Conservation (phyloP, 2,329 filamentous ascomycete species). For the Periconia sp. region DNA sequence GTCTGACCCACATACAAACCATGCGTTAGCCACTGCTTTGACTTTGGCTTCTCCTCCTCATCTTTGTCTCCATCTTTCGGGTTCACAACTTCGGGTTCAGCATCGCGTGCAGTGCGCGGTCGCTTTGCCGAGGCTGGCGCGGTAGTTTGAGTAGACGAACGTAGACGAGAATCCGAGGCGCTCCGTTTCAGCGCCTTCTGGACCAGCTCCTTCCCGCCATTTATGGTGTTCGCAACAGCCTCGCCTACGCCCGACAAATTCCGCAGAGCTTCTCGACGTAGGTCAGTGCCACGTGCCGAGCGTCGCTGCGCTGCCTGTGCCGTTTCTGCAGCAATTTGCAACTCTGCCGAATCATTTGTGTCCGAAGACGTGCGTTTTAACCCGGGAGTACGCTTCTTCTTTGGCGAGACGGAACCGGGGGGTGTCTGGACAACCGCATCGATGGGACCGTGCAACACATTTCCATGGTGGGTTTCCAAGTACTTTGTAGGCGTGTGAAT, state of each 20-base stretch:
- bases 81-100: constrained; percentile 13
- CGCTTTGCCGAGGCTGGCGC: constrained; percentile 23
- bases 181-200: constrained; percentile 30
- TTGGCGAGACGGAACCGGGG: constrained; percentile 14
- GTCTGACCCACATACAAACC: constrained; percentile 86
- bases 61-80: constrained; percentile 14
- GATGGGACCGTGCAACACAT: constrained; percentile 35
- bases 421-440: constrained; percentile 11
- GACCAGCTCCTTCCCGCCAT: constrained; percentile 41
- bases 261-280: constrained; percentile 35
- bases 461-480: constrained; percentile 41
- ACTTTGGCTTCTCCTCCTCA: constrained; percentile 39
- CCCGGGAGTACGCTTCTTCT: constrained; percentile 22
- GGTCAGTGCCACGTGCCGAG: constrained; percentile 34
- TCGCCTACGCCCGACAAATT: constrained; percentile 34
- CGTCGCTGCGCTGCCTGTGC: constrained; percentile 37
- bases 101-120: constrained; percentile 16
- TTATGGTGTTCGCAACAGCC: constrained; percentile 30
- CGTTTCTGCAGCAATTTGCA: constrained; percentile 34
- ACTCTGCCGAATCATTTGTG: constrained; percentile 26
- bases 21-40: constrained; percentile 78
- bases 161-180: constrained; percentile 26
- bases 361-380: constrained; percentile 14
- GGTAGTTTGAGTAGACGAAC: constrained; percentile 14
- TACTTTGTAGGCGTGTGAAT: constrained; percentile 57